Evolutionary conservation across 2,329 filamentous ascomycete genomes (phyloP), one percentile per base, ranked within the genome.

Genomic region (Tolypocladium tropicale): DNA sequence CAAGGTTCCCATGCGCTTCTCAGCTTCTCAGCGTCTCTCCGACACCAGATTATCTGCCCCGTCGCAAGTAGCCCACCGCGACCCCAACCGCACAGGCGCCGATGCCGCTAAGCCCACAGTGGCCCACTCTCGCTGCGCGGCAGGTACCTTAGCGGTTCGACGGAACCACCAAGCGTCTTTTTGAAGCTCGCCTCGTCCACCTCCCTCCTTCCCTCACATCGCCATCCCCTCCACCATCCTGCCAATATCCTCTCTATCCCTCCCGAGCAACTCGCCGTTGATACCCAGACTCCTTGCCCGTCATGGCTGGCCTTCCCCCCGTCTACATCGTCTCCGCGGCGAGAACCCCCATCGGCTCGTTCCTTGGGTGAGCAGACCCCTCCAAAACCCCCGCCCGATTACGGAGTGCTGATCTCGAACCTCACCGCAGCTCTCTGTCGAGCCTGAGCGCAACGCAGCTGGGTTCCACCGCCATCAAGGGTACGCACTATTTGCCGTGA

Each of bases 291-390:
- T 6, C n/a, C 46, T n/a, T 49, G 28, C 28, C 28, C 28, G n/a
- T 66, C 58, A 95, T 95, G 89, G 81, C 90, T 70, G 83, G 83
- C 64, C 82, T 92, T 61, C 88, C 90, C 63, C 82, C 91, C 58
- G 93, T 99, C 63, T 99, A 99, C 78, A 96, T 99, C 68, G 91
- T 96, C 69, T 94, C 94, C 58, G 88, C 86, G 62, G 89, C 85
- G 68, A 85, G 92, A 75, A 99, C 94, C 62, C 94, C 94, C 54
- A 81, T 96, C 62, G 94, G 94, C 67, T 92, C 89, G 63, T 99
- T 99, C 77, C 83, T 96, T 68, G 94, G 94, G 90, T 95, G 75
- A 60, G 72, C 55, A 32, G 18, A 21, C 32, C 21, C 53, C 51
- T 48, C 53, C 49, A 49, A 32, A 25, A 4, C 34, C 41, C 43